Evolutionary conservation across 495 filamentous ascomycete genomes (phyloP), one percentile per base, ranked within the genome.

Genomic region (Arthonia radiata): DNA sequence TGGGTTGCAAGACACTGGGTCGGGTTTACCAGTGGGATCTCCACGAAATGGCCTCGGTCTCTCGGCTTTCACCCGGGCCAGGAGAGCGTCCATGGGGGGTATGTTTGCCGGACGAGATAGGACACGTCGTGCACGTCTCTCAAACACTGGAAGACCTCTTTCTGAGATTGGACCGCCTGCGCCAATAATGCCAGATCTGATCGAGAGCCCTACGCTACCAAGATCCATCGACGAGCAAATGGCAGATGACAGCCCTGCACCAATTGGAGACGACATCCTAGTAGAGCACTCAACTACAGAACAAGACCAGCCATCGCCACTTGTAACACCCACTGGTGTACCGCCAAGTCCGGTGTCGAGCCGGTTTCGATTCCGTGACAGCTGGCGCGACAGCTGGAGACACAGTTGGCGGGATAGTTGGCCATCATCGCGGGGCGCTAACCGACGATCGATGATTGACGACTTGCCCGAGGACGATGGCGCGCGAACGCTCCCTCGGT

Each of bases 21-120:
- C 48, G 24, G 41, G 43, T 8, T 46, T 64, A 15, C 57, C 62
- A 31, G 52, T 71, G 27, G 43, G 57, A 14, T 53, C 57, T 33
- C 47, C 52, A 21, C 56, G 60, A 18, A 42, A n/a, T n/a, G n/a
- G n/a, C n/a, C n/a, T n/a, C n/a, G n/a, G n/a, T n/a, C n/a, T n/a
- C n/a, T n/a, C n/a, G n/a, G n/a, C n/a, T n/a, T n/a, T n/a, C n/a
- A n/a, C n/a, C n/a, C n/a, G n/a, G n/a, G n/a, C n/a, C n/a, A n/a
- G n/a, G n/a, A n/a, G 54, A 23, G 56, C 57, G 16, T 60, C 57
- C 5, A 52, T 57, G 43, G 49, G 54, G 24, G 56, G 53, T 15
- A 14, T 53, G 15, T 45, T 4, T 46, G 52, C 23, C 33, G 44
- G 13, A 40, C 47, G 5, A 51, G 49, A 38, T 56, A 56, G 29